Evolutionary conservation across 305 asterid genomes (phyloP).

Genomic region (Caryopteris hybrid): DNA sequence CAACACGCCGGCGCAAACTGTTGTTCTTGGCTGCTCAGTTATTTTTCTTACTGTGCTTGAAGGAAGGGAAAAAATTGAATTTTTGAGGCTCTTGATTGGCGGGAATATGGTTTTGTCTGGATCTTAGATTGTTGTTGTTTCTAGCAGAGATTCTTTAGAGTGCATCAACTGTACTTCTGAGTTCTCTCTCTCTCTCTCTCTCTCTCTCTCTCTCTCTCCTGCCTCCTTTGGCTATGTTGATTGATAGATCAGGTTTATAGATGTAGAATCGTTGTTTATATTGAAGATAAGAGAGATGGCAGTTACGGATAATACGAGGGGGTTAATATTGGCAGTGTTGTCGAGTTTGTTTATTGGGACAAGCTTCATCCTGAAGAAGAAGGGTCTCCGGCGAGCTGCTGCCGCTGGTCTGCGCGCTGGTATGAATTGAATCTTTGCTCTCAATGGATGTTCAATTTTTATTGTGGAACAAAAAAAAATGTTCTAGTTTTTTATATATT

Average conservation of each 20-base stretch:
- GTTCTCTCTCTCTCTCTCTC: no score
- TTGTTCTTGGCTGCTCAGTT: no score
- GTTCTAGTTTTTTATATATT: not conserved
- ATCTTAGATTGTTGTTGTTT: constrained; percentile 1
- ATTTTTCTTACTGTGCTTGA: not conserved
- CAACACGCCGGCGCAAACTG: not conserved
- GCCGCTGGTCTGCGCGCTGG: constrained; percentile 79
- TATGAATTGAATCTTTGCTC: not conserved
- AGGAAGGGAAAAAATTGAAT: not conserved
- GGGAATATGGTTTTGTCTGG: constrained; percentile 21
- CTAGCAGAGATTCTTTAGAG: not conserved
- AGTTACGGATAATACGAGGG: constrained; percentile 64
- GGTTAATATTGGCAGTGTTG: constrained; percentile 65
- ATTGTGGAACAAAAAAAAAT: no score
- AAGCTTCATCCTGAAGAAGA: constrained; percentile 83
- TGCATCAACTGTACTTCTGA: not conserved
- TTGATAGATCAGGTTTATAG: not conserved
- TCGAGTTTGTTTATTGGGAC: constrained; percentile 83
- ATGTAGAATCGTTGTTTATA: not conserved
- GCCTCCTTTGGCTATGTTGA: no score
- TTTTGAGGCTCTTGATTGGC: constrained; percentile 21
- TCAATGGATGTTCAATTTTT: no score
- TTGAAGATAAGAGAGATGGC: constrained; percentile 30
- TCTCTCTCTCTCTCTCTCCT: no score
- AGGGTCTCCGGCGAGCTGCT: constrained; percentile 83